Base-by-base conservation (phyloP, 805 yeast genomes). In the Candida tammaniensis region DNA sequence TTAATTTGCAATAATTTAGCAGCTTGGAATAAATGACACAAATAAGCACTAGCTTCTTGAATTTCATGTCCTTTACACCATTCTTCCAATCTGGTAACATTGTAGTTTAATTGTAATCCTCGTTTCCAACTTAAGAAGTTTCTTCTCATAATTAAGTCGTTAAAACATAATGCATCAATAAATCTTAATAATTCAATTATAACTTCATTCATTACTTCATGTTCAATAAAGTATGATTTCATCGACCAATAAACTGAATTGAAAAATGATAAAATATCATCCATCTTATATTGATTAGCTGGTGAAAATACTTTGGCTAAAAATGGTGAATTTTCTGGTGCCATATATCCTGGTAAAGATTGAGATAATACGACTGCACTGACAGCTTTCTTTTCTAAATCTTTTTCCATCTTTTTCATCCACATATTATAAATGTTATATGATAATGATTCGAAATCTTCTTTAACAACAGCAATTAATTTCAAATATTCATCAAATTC, bases 11-110 rank as follows among this genome's bases (percentile, higher is more conserved):
- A 68, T 40, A 93, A 70, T 65, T 93, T 93, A 24, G 96, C 89
- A 14, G 95, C 91, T 64, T 93, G 98, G 47, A 88, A 73, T 54
- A 93, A 70, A 55, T 89, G 97, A 43, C 82, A 81, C 55, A 93
- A 73, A 53, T 87, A 80, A 24, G 80, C 78, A 4, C 91, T 76
- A 2, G 94, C 95, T 55, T 89, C 96, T 32, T 84, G 83, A 43
- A 93, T 78, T 33, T 84, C 89, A 58, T 91, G 96, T 6, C 87
- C 79, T 66, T 87, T 91, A 63, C 98, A 91, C 98, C 98, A 93
- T 65, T 93, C 99, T 60, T 88, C 97, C 51, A 93, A 74, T 52
- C 98, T 78, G 3, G 98, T 93, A 35, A 89, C 94, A 59, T 93
- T 93, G 66, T 93, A 93, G 59, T 88, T 93, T 63, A 93, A 79